Base-by-base conservation (phyloP, 495 filamentous ascomycete genomes). In the Penicillium lividum region DNA sequence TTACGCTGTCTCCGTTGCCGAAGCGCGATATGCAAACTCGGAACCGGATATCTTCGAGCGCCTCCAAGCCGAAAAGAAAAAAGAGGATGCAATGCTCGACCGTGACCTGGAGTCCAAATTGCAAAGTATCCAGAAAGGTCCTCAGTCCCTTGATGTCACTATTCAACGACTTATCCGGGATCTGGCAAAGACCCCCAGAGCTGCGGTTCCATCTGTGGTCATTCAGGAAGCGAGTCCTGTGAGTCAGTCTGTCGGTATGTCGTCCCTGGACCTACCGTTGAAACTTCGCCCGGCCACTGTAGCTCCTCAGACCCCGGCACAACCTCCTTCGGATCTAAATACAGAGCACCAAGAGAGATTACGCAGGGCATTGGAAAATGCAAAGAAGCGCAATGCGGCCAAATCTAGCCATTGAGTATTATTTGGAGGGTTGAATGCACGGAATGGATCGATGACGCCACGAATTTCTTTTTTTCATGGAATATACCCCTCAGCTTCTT, bases 1-100 rank as follows among this genome's bases (percentile, higher is more conserved):
- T 58, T 83, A 83, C 59, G 70, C 75, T 48, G 70, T 83, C 29
- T 81, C 81, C 29, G 77, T 81, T 29, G 80, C 81, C 31, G 79
- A 81, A 57, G 81, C 80, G 9, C 76, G 71, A 28, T 76, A 79
- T 61, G 67, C 77, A 30, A 72, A 75, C 34, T 68, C 78, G 5
- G 78, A 82, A 3, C 42, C 65, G 25, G 71, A 76, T 13, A 72
- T 78, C 15, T 77, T 82, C 55, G 63, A 64, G 25, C 77, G 70
- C 42, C 70, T 82, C 4, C 70, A 75, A 28, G 72, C 67, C 52
- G 81, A 82, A 57, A 80, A 81, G 63, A 71, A 75, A 56, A 81
- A 80, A 54, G 81, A 83, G 56, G 81, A 82, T 62, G 66, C 68
- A 2, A 78, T 78, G 34, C 73, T 83, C 30, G 74, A 77, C 61